Evolutionary conservation across 1,284 basidiomycete species (phyloP), one percentile per base, ranked within the genome.

Genomic region (Microbotryomycetes sp.): DNA sequence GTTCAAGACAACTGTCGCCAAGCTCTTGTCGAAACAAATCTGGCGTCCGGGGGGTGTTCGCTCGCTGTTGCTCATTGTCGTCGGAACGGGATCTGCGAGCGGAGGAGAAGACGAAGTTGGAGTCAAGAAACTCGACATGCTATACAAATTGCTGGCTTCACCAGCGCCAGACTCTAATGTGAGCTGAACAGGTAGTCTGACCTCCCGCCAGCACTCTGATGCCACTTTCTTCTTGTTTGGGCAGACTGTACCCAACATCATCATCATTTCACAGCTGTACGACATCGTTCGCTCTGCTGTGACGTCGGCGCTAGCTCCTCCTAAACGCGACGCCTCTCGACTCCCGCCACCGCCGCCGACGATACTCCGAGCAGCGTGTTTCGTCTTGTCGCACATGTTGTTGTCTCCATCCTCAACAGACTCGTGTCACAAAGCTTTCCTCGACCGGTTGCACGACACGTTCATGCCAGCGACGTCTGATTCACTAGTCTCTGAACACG

Each of bases 321-420:
- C 5, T 16, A 3, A 57, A 49, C 16, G 3, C 41, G 29, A 6
- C 9, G 26, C 16, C 0, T 15, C 52, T 3, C 45, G 35, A 21
- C 4, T 27, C 6, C 18, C 5, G 45, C 71, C 76, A 28, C 51
- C 59, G 4, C 70, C 68, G 0, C 29, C 49, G 2, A 59, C 62
- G 15, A 81, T 86, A 69, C 79, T 77, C 62, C 80, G 84, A 35
- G 85, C 85, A 0, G 83, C 84, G 4, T 81, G 85, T 2, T 89
- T 87, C 72, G 75, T 83, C 1, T 71, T 89, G 30, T 84, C 86
- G 9, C 81, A 83, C 15, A 81, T 87, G 75, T 73, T 89, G 11
- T 41, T 16, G 74, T 79, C 16, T 13, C 60, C 11, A 23, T 56
- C 41, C 46, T 62, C 6, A 69, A 67, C 50, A 69, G 74, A 47